phyloP scores from a whole-genome alignment of 352 stramenopile species.

The Pythium vanterpoolii region DNA sequence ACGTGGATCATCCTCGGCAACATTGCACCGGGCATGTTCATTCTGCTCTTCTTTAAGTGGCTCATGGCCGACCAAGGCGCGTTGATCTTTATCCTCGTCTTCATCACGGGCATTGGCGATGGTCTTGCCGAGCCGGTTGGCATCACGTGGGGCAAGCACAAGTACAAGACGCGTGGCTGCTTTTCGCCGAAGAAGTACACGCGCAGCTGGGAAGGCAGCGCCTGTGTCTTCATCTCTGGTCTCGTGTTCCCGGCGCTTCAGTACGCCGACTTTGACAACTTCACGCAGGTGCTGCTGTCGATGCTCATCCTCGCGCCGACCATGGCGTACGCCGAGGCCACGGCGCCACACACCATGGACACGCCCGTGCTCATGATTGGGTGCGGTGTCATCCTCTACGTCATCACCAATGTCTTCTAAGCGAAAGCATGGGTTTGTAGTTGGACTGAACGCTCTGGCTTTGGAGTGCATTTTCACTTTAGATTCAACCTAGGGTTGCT shows the following conservation, averaged over 20 bases:
- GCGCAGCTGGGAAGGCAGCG: constrained; percentile 69
- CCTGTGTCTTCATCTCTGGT: constrained; percentile 73
- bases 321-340: constrained; percentile 83
- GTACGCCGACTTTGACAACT: constrained; percentile 75
- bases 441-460: neutral
- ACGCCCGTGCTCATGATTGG: constrained; percentile 82
- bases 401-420: constrained; percentile 56
- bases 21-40: constrained; percentile 62
- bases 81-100: constrained; percentile 48
- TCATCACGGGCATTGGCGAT: constrained; percentile 75
- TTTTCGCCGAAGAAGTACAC: constrained; percentile 83
- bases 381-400: constrained; percentile 67
- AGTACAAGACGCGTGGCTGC: constrained; percentile 77
- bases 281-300: constrained; percentile 66
- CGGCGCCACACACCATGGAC: constrained; percentile 82
- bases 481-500: neutral
- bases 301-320: constrained; percentile 78
- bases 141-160: constrained; percentile 80
- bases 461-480: neutral
- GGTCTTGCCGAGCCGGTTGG: constrained; percentile 72
- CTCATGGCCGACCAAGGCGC: constrained; percentile 45
- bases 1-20: constrained; percentile 44
- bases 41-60: constrained; percentile 86
- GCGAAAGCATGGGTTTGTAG: constrained; percentile 19
- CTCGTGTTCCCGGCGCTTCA: constrained; percentile 79